Base-by-base conservation (phyloP, 2,329 filamentous ascomycete genomes). In the Penicillium sp. region DNA sequence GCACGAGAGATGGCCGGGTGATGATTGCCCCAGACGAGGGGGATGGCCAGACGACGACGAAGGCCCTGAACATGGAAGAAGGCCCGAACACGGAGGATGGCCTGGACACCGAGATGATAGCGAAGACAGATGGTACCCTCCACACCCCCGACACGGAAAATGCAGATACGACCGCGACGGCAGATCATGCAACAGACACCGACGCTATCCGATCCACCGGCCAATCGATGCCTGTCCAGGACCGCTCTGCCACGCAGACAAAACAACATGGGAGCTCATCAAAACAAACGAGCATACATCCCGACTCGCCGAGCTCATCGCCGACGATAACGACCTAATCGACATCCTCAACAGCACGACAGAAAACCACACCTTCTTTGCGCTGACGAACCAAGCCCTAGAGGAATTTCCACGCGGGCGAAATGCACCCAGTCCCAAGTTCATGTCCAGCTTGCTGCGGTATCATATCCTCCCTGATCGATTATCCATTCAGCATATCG, bases 191-290 rank as follows among this genome's bases (percentile, higher is more conserved):
- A 22, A 35, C 22, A 28, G n/a, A 35, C 5, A 41, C 24, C 22
- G 43, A 28, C 43, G 15, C 13, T 13, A 32, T 22, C 47, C 17
- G 19, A 34, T 28, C 37, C 35, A 34, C 17, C 39, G 22, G 37
- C 49, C 43, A 43, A 49, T 35, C 29, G 31, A 45, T 2, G 35
- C 45, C 21, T 53, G 37, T 4, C 47, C 47, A 10, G 47, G 47
- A 71, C 51, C 67, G 74, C 55, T 66, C 65, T 53, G 53, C 43
- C 71, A 43, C 8, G 74, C 79, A 6, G 85, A 88, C 63, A 71
- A 77, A 63, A 94, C 88, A 19, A 79, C 95, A 39, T 95, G 90
- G 69, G 75, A 95, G 68, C 72, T 90, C 53, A 87, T 95, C 67
- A 74, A 79, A n/a, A 72, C 78, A 60, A 85, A 79, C 72, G 85